Conservation (phyloP, 257 asterid species). For the Solanum microdontum region DNA sequence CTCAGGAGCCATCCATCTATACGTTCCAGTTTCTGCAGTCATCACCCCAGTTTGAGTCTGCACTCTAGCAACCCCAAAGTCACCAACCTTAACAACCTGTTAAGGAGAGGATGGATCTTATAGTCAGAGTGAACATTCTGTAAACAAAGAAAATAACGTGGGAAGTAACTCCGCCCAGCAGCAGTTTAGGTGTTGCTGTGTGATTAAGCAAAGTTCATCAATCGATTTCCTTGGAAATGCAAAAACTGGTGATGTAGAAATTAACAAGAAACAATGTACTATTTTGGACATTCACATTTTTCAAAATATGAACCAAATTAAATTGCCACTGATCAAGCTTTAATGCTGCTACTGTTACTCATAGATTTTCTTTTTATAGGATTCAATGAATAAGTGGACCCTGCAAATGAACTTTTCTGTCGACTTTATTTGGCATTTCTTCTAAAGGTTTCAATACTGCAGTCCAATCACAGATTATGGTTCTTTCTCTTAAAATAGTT, state of each 20-base stretch:
- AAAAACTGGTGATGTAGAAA: neutral
- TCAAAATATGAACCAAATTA: neutral
- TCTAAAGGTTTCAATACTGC: neutral
- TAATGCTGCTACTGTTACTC: neutral
- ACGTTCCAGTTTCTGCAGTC: conserved; percentile 99
- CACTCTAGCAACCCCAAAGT: conserved; percentile 96
- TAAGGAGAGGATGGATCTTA: neutral
- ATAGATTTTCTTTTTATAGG: neutral
- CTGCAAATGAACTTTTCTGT: neutral
- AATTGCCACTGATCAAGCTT: neutral
- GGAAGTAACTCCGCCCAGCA: neutral
- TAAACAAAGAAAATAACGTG: neutral
- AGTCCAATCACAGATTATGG: neutral
- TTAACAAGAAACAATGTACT: neutral
- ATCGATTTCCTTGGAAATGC: neutral
- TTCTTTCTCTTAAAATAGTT: neutral
- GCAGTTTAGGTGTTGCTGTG: neutral
- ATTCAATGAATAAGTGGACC: neutral
- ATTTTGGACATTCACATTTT: neutral
- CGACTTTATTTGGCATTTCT: neutral
- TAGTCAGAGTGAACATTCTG: neutral
- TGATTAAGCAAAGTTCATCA: neutral
- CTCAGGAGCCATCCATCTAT: conserved; percentile 99
- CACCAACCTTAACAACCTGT: conserved; percentile 96
- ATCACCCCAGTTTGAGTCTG: conserved; percentile 80